phyloP scores from a whole-genome alignment of 169 alveolate genomes.

The Blepharisma undulans region DNA sequence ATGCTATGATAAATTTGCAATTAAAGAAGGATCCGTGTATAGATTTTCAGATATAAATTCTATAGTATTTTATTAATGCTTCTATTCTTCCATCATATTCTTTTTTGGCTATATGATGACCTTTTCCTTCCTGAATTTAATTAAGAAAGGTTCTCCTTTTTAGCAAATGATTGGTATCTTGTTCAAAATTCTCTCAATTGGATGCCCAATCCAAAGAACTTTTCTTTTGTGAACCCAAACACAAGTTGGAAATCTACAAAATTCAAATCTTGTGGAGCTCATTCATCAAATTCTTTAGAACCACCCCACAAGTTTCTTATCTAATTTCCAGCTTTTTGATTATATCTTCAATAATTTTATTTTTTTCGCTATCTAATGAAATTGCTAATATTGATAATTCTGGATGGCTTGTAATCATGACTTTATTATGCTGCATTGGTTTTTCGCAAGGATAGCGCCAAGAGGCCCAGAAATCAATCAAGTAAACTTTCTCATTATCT shows the following conservation, averaged over 20 bases:
- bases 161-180: background rate
- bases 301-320: conserved; percentile 26
- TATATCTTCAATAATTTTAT: conserved; percentile 26
- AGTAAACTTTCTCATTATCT: background rate
- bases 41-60: too few relatives aligned
- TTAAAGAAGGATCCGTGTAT: too few relatives aligned
- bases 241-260: background rate
- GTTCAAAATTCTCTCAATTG: background rate
- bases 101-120: background rate
- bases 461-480: conserved; percentile 39
- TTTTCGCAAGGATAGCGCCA: conserved; percentile 45
- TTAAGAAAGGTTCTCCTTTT: background rate
- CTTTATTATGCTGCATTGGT: conserved; percentile 31
- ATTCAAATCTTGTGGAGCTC: background rate
- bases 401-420: conserved; percentile 23
- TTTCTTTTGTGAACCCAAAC: background rate
- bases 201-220: background rate
- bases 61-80: too few relatives aligned
- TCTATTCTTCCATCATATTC: background rate
- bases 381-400: conserved; percentile 38
- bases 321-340: conserved; percentile 23
- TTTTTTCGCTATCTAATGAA: conserved; percentile 39
- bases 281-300: background rate
- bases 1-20: too few relatives aligned
- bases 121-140: background rate